A percentile compares a stretch with the other conserved stretches of the same genome.
Conservation (phyloP, 2,329 filamentous ascomycete species). For the Nigrospora osmanthi region DNA sequence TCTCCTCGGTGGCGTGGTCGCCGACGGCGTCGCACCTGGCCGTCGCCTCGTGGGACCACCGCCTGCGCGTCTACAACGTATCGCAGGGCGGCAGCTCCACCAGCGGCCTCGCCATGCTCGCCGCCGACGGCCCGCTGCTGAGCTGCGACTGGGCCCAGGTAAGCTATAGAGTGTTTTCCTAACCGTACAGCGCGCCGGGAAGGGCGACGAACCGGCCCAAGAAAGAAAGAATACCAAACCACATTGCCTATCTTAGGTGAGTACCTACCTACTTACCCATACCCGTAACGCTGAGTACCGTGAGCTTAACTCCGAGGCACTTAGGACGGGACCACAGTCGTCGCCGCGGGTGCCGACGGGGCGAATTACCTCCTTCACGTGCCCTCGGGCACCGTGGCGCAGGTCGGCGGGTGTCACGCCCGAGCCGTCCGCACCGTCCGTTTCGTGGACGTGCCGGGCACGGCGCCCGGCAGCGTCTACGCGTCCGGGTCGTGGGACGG, state of each 20-base stretch:
- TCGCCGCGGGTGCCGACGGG: conserved; percentile 23
- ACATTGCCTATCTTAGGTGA: conserved; percentile 13
- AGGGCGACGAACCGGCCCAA: conserved; percentile 3
- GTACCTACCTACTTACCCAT: not conserved
- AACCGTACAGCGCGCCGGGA: conserved; percentile 15
- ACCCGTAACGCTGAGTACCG: conserved; percentile 1
- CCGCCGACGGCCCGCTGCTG: conserved; percentile 18
- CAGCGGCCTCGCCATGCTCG: conserved; percentile 13
- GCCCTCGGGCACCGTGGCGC: conserved; percentile 15
- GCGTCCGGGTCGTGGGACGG: conserved; percentile 44
- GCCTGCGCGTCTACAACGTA: conserved; percentile 26
- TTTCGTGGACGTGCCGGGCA: conserved; percentile 18
- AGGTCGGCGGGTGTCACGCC: conserved; percentile 19
- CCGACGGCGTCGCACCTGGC: conserved; percentile 22
- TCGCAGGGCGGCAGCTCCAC: conserved; percentile 9
- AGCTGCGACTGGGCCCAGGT: conserved; percentile 29
- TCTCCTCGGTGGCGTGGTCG: conserved; percentile 27
- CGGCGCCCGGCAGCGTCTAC: conserved; percentile 13
- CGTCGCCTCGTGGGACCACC: conserved; percentile 26
- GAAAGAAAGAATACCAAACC: conserved; percentile 11
- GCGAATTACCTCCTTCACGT: conserved; percentile 20
- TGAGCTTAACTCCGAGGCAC: conserved; percentile 8
- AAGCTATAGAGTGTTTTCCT: conserved; percentile 19
- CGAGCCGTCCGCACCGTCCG: conserved; percentile 23
- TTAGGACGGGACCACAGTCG: conserved; percentile 24